These are phyloP conservation scores for Saprolegnia parasitica DNA, from an alignment of 352 stramenopile species.

Conservation along the genomic window DNA sequence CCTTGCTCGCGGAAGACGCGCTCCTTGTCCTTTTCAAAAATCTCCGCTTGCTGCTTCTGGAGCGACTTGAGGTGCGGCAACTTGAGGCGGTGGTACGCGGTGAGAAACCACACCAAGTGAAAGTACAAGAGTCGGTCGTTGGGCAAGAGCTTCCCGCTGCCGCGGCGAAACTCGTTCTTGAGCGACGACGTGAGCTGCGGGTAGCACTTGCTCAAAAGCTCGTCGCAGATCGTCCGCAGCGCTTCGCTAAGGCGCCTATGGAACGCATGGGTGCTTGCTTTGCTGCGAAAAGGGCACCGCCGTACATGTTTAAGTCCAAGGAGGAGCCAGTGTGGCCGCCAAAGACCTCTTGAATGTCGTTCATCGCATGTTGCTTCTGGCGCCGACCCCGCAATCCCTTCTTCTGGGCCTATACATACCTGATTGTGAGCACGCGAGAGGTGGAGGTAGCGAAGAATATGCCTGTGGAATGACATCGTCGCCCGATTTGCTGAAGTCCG, in stretches of 20 bases:
- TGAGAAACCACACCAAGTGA: slow-evolving; percentile 82
- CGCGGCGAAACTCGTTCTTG: slow-evolving; percentile 80
- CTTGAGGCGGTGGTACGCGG: slow-evolving; percentile 71
- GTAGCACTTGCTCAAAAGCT: slow-evolving; percentile 71
- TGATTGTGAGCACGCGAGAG: slow-evolving; percentile 34
- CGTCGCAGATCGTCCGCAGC: slow-evolving; percentile 67
- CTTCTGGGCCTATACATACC: slow-evolving; percentile 41
- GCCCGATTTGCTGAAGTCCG: slow-evolving; percentile 64
- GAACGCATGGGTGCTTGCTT: slow-evolving; percentile 5
- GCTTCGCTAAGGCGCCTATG: slow-evolving; percentile 30
- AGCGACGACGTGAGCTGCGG: slow-evolving; percentile 82
- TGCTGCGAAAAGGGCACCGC: not conserved
- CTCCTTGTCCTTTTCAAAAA: slow-evolving; percentile 50
- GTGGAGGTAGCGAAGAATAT: not conserved
- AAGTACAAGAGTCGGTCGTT: slow-evolving; percentile 87
- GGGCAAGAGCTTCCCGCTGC: slow-evolving; percentile 75
- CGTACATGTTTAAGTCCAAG: slow-evolving; percentile 5
- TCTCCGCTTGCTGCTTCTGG: slow-evolving; percentile 54
- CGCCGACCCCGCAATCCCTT: slow-evolving; percentile 32
- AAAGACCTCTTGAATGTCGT: slow-evolving; percentile 76
- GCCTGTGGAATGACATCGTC: slow-evolving; percentile 63
- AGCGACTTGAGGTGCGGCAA: slow-evolving; percentile 64
- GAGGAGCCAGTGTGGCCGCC: slow-evolving; percentile 44
- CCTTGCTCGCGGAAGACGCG: slow-evolving; percentile 50
- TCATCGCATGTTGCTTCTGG: slow-evolving; percentile 38